Percentiles rank a stretch among this genome's conserved stretches.
These are phyloP conservation scores for Pleurozium schreberi DNA, from an alignment of 225 moss, liverwort and hornwort species.

Conservation along the genomic window DNA sequence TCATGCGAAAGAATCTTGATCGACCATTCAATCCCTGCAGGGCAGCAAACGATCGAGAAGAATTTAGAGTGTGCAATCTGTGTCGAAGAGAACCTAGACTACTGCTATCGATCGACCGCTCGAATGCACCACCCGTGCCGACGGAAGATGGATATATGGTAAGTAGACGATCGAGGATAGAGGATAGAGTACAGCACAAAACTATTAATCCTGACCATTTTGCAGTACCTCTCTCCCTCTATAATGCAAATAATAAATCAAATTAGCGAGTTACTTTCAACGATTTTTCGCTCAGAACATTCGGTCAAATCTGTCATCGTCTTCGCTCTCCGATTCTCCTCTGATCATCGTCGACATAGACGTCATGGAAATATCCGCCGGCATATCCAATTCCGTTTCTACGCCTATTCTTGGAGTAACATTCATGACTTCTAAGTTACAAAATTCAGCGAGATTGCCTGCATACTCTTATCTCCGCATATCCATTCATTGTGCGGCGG, in stretches of 20 bases:
- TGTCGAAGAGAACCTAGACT: not conserved
- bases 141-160: too few relatives aligned
- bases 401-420: not conserved
- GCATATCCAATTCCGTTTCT: not conserved
- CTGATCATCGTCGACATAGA: not conserved
- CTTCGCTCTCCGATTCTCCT: not conserved
- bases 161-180: not conserved
- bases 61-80: not conserved
- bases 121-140: not conserved
- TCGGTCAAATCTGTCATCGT: not conserved
- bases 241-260: not conserved
- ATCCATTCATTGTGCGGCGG: not conserved
- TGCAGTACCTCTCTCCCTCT: not conserved
- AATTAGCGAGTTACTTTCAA: not conserved
- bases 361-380: not conserved
- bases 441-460: not conserved
- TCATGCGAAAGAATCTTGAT: not conserved
- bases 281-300: not conserved
- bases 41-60: not conserved
- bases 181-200: too few relatives aligned
- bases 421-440: too few relatives aligned
- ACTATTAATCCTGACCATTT: too few relatives aligned
- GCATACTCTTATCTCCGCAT: not conserved
- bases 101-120: too few relatives aligned
- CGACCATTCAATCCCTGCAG: not conserved